Conservation (phyloP, 169 alveolate genomes). For the Plasmodium coatneyi region DNA sequence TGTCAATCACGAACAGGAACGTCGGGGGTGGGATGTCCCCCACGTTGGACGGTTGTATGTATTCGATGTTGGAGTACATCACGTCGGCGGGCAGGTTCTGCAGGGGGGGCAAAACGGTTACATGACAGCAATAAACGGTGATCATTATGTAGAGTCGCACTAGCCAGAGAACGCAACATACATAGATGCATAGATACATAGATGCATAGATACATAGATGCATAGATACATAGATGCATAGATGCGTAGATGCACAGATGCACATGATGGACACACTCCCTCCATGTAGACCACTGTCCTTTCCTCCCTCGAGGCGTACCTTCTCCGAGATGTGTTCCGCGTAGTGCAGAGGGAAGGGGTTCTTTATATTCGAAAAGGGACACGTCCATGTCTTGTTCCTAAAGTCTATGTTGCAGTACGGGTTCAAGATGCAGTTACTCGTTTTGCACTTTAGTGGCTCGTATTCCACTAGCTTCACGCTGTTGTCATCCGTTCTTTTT, state of each 20-base stretch:
- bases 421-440: slow-evolving; percentile 94
- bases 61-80: slow-evolving; percentile 97
- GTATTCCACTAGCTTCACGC: slow-evolving; percentile 94
- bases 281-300: background rate
- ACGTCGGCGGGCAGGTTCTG: slow-evolving; percentile 97
- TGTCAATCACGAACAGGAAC: slow-evolving; percentile 96
- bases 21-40: slow-evolving; percentile 92
- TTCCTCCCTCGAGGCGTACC: background rate
- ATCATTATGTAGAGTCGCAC: background rate
- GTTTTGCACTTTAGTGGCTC: slow-evolving; percentile 93
- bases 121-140: background rate
- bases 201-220: too few relatives aligned
- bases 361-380: slow-evolving; percentile 95
- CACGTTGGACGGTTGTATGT: slow-evolving; percentile 91
- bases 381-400: slow-evolving; percentile 98
- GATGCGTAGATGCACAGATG: too few relatives aligned
- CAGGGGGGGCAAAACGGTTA: slow-evolving; percentile 3
- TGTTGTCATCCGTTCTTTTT: slow-evolving; percentile 85
- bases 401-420: slow-evolving; percentile 95
- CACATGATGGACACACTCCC: background rate
- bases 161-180: too few relatives aligned
- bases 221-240: too few relatives aligned
- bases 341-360: slow-evolving; percentile 96
- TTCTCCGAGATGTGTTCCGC: slow-evolving; percentile 96
- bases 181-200: too few relatives aligned